phyloP scores from a whole-genome alignment of 768 basidiomycete species.

The Tubosaeta sp. region DNA sequence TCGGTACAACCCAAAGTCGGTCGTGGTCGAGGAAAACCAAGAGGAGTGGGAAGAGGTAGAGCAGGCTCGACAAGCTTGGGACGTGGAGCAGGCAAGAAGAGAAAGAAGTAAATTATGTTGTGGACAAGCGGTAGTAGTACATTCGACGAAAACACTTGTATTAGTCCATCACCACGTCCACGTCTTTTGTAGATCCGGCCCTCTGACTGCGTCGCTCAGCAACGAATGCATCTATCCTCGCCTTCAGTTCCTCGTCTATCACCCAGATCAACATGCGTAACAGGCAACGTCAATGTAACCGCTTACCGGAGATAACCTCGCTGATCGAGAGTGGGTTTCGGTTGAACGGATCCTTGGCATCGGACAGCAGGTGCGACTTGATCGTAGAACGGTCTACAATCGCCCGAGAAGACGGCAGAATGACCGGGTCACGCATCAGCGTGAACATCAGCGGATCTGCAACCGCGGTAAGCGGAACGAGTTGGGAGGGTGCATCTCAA shows the following conservation, averaged over 20 bases:
- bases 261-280: conserved; percentile 7
- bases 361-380: conserved; percentile 90
- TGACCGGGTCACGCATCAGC: conserved; percentile 94
- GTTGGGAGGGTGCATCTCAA: neutral
- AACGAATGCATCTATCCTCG: conserved; percentile 68
- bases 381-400: conserved; percentile 89
- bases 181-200: conserved; percentile 20
- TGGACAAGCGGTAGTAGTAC: conserved; percentile 4
- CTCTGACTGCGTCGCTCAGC: conserved; percentile 48
- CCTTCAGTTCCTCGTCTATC: conserved; percentile 66
- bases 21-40: conserved; percentile 26
- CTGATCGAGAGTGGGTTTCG: conserved; percentile 75
- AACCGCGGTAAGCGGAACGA: neutral
- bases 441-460: conserved; percentile 87
- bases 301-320: conserved; percentile 72
- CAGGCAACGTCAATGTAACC: neutral
- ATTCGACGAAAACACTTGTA: conserved; percentile 1
- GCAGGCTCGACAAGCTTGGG: conserved; percentile 19
- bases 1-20: conserved; percentile 18
- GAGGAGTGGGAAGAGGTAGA: conserved; percentile 25
- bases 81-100: conserved; percentile 30
- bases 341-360: conserved; percentile 94
- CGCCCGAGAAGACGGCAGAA: conserved; percentile 74
- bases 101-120: conserved; percentile 27
- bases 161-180: conserved; percentile 28